Evolutionary conservation across 805 yeast species (phyloP).

Genomic region (Kuraishia cidri): DNA sequence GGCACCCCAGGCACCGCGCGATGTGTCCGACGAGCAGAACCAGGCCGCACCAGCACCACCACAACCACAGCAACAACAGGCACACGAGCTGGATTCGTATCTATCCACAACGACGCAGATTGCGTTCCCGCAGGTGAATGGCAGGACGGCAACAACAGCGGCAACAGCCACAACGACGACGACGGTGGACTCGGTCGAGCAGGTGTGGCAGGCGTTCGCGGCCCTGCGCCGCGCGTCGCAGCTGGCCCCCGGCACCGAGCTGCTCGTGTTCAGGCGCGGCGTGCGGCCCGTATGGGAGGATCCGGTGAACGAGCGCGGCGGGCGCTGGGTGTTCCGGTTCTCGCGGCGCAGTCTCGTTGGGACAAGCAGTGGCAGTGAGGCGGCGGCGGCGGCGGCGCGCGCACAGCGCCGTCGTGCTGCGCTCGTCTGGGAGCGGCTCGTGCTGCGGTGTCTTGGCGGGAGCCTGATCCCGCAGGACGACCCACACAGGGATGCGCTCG

Average conservation of each 20-base stretch:
- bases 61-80: constrained; percentile 3
- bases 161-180: constrained; percentile 6
- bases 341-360: constrained; percentile 16
- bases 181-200: constrained; percentile 38
- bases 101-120: constrained; percentile 35
- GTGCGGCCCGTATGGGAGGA: constrained; percentile 65
- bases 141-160: constrained; percentile 6
- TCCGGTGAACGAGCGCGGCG: constrained; percentile 49
- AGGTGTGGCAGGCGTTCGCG: constrained; percentile 37
- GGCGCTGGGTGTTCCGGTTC: constrained; percentile 53
- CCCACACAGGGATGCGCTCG: constrained; percentile 25
- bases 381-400: constrained; percentile 5
- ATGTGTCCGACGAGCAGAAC: too few relatives aligned
- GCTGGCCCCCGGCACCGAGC: constrained; percentile 38
- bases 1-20: too few relatives aligned
- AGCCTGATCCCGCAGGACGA: constrained; percentile 32
- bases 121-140: constrained; percentile 22
- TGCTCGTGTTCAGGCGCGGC: constrained; percentile 48
- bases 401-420: constrained; percentile 9
- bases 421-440: constrained; percentile 47
- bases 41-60: too few relatives aligned
- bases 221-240: constrained; percentile 28
- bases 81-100: constrained; percentile 29
- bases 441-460: constrained; percentile 43
- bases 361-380: constrained; percentile 6